A percentile compares a stretch with the other conserved stretches of the same genome.
phyloP scores from a whole-genome alignment of 2,329 filamentous ascomycete species.

The Colletotrichum falcatum region DNA sequence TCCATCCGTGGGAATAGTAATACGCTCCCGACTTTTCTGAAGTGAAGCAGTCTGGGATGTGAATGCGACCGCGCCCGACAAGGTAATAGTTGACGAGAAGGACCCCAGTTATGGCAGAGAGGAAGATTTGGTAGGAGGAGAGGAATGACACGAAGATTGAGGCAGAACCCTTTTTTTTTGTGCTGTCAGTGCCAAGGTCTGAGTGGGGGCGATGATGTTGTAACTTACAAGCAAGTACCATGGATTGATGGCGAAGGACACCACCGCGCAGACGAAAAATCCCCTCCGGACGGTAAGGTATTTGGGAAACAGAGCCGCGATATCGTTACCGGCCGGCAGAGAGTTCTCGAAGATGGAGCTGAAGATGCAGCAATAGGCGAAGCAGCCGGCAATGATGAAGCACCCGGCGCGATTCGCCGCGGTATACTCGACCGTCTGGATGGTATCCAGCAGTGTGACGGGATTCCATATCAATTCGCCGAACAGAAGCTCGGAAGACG shows the following conservation, averaged over 20 bases:
- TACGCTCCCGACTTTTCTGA: conserved; percentile 31
- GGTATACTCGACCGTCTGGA: conserved; percentile 51
- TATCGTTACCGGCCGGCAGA: conserved; percentile 55
- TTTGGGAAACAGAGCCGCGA: conserved; percentile 53
- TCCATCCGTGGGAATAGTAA: conserved; percentile 36
- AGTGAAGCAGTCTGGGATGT: conserved; percentile 48
- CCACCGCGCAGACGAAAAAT: conserved; percentile 52
- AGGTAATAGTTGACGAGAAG: conserved; percentile 53
- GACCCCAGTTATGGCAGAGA: conserved; percentile 55
- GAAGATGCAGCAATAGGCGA: conserved; percentile 58
- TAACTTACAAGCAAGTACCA: conserved; percentile 54
- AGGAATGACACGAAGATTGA: conserved; percentile 53
- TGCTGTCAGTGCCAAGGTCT: conserved; percentile 52
- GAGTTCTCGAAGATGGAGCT: conserved; percentile 58
- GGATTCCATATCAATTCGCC: conserved; percentile 45
- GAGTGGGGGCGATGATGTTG: conserved; percentile 50
- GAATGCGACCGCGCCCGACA: conserved; percentile 50
- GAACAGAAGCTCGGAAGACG: conserved; percentile 45
- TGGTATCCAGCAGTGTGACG: conserved; percentile 49
- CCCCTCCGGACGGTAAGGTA: conserved; percentile 55
- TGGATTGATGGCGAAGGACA: conserved; percentile 53
- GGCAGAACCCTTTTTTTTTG: conserved; percentile 48
- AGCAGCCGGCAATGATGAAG: conserved; percentile 55
- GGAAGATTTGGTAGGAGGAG: conserved; percentile 52
- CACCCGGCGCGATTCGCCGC: conserved; percentile 52